These are phyloP conservation scores for Suhomyces choctaworum DNA, from an alignment of 1,139 yeast genomes.

Conservation along the genomic window DNA sequence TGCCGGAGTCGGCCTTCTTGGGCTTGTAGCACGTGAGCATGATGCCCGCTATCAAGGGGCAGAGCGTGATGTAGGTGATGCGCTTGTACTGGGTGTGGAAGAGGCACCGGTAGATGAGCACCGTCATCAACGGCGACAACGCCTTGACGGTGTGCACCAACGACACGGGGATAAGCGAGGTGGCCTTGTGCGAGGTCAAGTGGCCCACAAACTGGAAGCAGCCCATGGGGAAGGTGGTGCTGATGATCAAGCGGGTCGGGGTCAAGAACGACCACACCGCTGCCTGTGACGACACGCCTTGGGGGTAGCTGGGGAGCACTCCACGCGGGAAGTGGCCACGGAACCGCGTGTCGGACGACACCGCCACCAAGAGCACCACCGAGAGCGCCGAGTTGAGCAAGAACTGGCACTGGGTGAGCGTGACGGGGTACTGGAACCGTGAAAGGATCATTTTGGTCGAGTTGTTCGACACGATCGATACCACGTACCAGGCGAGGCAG, in stretches of 20 bases:
- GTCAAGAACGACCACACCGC: constrained; percentile 40
- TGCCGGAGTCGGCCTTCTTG: constrained; percentile 22
- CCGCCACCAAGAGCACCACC: constrained; percentile 27
- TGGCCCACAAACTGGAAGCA: constrained; percentile 89
- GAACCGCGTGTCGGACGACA: constrained; percentile 10
- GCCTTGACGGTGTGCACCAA: constrained; percentile 92
- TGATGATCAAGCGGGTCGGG: constrained; percentile 56
- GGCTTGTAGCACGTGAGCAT: constrained; percentile 71
- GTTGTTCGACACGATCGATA: constrained; percentile 81
- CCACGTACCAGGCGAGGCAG: constrained; percentile 75
- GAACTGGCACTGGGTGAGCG: constrained; percentile 85
- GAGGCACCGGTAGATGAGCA: constrained; percentile 66
- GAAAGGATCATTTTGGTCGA: constrained; percentile 74
- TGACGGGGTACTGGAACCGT: constrained; percentile 73
- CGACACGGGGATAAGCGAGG: constrained; percentile 84
- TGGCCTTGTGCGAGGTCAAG: constrained; percentile 84
- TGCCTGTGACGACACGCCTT: constrained; percentile 22
- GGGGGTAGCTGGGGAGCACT: constrained; percentile 44
- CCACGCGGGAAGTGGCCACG: constrained; percentile 53
- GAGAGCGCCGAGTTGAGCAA: constrained; percentile 62
- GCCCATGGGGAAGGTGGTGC: constrained; percentile 89
- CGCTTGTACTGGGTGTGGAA: constrained; percentile 56
- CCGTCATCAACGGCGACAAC: constrained; percentile 83
- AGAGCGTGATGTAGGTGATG: constrained; percentile 73
- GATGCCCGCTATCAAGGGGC: constrained; percentile 80